Evolutionary conservation across 106 monocot species (phyloP).

Genomic region (Acorus calamus): DNA sequence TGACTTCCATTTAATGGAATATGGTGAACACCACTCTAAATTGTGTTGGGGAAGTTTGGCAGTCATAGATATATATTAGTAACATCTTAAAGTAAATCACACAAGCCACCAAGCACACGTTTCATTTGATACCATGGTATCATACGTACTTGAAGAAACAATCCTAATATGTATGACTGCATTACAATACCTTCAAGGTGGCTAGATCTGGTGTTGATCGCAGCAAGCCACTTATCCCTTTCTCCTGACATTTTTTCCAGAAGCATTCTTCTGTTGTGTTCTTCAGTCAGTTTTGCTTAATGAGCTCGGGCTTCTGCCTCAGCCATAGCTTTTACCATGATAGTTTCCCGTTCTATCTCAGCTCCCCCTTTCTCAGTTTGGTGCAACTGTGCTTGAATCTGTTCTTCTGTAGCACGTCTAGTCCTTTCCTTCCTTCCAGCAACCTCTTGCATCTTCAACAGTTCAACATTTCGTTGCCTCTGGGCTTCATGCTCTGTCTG

Average conservation of each 20-base stretch:
- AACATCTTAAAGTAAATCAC: too few species aligned
- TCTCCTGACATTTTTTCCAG: slow-evolving; percentile 76
- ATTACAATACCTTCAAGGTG: slow-evolving; percentile 77
- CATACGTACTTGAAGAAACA: too few species aligned
- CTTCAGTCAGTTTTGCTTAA: slow-evolving; percentile 81
- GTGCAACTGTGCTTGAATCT: slow-evolving; percentile 61
- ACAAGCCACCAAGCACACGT: too few species aligned
- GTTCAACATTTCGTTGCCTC: slow-evolving; percentile 75
- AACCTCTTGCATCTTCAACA: slow-evolving; percentile 94
- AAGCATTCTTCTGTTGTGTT: slow-evolving; percentile 67
- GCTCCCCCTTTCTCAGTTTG: slow-evolving; percentile 82
- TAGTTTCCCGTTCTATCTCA: slow-evolving; percentile 75
- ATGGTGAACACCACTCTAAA: too few species aligned
- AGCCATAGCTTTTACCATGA: slow-evolving; percentile 77
- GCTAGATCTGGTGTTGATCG: slow-evolving; percentile 81
- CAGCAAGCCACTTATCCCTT: slow-evolving; percentile 87
- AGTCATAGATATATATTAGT: neutral
- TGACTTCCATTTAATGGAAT: too few species aligned
- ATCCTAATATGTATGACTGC: neutral
- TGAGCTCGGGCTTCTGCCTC: slow-evolving; percentile 84
- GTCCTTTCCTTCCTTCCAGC: slow-evolving; percentile 65
- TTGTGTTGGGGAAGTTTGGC: neutral
- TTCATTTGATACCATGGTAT: too few species aligned
- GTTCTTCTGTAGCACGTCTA: slow-evolving; percentile 73
- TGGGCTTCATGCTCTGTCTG: slow-evolving; percentile 85